Evolutionary conservation across 441 rosid genomes (phyloP).

Genomic region (Corymbia calophylla): DNA sequence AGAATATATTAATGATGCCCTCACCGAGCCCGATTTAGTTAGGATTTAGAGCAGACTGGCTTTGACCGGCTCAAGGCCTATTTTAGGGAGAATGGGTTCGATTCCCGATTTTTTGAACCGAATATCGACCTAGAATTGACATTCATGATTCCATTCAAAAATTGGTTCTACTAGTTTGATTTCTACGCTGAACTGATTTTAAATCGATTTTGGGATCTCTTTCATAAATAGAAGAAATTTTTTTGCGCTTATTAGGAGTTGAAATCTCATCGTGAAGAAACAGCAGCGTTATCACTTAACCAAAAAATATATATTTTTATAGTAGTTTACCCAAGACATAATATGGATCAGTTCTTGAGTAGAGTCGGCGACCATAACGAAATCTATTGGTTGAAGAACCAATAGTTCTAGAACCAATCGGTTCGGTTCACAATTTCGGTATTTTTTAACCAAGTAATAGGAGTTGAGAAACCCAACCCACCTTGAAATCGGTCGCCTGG

Average conservation of each 20-base stretch:
- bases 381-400: not conserved
- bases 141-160: fast-evolving
- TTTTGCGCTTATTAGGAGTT: not conserved
- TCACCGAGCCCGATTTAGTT: fast-evolving
- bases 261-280: not conserved
- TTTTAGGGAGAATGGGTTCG: no score
- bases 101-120: fast-evolving
- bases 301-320: fast-evolving
- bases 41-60: fast-evolving
- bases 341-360: no score
- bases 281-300: not conserved
- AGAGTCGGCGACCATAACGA: fast-evolving
- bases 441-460: not conserved
- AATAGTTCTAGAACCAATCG: not conserved
- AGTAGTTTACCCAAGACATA: not conserved
- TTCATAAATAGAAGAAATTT: fast-evolving
- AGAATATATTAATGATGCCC: not conserved
- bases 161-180: fast-evolving
- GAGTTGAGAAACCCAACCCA: not conserved
- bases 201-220: fast-evolving
- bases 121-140: fast-evolving
- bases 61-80: not conserved
- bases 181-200: fast-evolving
- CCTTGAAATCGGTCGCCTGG: not conserved
- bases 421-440: not conserved